Evolutionary conservation across 306 rosid species (phyloP), one percentile per base, ranked within the genome.

Genomic region (Mimosa pudica): DNA sequence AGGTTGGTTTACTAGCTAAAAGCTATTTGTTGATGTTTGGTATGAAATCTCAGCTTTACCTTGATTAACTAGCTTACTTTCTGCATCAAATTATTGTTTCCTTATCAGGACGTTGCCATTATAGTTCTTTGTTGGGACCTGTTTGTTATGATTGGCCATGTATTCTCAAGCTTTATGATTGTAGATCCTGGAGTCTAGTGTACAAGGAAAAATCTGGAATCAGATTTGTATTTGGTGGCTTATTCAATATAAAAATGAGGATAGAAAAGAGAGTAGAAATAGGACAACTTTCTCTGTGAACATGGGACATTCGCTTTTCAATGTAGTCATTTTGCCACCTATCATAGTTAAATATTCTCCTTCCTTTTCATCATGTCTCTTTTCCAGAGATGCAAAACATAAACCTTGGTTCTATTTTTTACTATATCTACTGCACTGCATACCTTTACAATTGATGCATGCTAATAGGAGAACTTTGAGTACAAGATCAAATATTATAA

Each of bases 41-140:
- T 64, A 8, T 65, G 70, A 36, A 11, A 65, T 65, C 46, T 16
- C 70, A 65, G 70, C 83, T 89, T 74, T 96, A 90, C 83, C 64
- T 18, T 18, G 88, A 84, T 76, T 94, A 92, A 80, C 91, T 33
- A 35, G 45, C 24, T 33, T 63, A 33, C 13, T 63, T 33, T 48
- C 38, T 30, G 63, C 32, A 16, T 52, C 12, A 11, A 60, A n/a
- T 4, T 6, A 8, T 42, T 45, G 52, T 65, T 51, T 52, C n/a
- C 82, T 51, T 68, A 10, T 7, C 64, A 8, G 35, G 13, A 58
- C 64, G 4, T 58, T 18, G 8, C 20, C 20, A 58, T 58, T 58
- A 12, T 58, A 58, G 20, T 58, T 58, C 64, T 58, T 20, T 58
- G 13, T 58, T 58, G 64, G 33, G 64, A 58, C 64, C 20, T 58